Conservation (phyloP, 768 basidiomycete genomes). For the Macrolepiota albuminosa region DNA sequence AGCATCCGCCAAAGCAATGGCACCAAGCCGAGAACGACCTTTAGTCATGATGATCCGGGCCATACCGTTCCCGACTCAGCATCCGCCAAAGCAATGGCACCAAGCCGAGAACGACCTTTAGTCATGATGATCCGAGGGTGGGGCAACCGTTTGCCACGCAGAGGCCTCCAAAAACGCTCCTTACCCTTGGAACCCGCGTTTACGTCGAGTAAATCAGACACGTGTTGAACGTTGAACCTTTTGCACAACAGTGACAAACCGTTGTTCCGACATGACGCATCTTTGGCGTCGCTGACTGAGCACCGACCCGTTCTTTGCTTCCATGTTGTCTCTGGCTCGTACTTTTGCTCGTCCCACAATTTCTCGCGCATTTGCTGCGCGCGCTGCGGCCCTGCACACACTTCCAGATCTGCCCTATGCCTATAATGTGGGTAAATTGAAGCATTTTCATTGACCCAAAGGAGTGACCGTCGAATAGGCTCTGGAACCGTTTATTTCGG, state of each 20-base stretch:
- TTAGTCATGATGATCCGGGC: too few species aligned
- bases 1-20: too few species aligned
- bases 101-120: too few species aligned
- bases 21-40: too few species aligned
- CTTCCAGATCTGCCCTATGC: conserved; percentile 77
- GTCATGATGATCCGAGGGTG: too few species aligned
- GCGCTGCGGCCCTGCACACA: conserved; percentile 54
- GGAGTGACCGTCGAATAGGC: conserved; percentile 39
- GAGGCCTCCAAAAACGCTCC: too few species aligned
- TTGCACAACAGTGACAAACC: conserved; percentile 8
- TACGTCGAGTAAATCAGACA: too few species aligned
- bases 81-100: too few species aligned
- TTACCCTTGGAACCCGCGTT: too few species aligned
- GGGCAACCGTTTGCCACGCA: too few species aligned
- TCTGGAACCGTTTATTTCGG: conserved; percentile 88
- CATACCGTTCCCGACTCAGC: too few species aligned
- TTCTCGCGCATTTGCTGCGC: conserved; percentile 38
- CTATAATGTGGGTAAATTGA: conserved; percentile 54
- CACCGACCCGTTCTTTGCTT: conserved; percentile 6
- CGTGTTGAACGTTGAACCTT: neutral
- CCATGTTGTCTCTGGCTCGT: conserved; percentile 49
- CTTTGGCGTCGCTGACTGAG: neutral
- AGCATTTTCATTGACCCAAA: neutral
- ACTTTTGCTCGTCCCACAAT: conserved; percentile 37
- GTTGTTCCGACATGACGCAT: conserved; percentile 16